Conservation (phyloP, 1,284 basidiomycete species). For the Mycena sp. region DNA sequence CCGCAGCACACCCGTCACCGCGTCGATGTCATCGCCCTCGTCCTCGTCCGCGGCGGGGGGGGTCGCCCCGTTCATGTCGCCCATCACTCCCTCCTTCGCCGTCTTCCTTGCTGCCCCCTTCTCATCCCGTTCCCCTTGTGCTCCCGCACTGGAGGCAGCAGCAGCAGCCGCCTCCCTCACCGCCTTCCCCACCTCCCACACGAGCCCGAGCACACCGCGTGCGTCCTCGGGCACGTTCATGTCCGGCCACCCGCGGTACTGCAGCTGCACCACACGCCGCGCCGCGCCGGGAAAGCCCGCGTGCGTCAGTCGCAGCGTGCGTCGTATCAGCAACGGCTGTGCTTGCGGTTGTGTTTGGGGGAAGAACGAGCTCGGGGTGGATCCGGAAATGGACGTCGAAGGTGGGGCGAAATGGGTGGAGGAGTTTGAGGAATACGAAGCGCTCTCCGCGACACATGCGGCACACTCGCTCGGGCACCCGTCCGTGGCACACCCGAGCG, state of each 20-base stretch:
- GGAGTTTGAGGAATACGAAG: not conserved
- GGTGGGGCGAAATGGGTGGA: too few species aligned
- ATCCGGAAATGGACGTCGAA: too few species aligned
- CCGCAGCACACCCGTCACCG: slow-evolving; percentile 58
- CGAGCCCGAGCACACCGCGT: slow-evolving; percentile 74
- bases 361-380: slow-evolving; percentile 31
- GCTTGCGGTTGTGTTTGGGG: slow-evolving; percentile 28
- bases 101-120: slow-evolving; percentile 23
- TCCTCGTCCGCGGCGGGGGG: slow-evolving; percentile 11
- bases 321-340: slow-evolving; percentile 58
- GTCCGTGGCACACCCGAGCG: slow-evolving; percentile 68
- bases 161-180: slow-evolving; percentile 53
- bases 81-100: not conserved
- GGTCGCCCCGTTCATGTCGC: not conserved
- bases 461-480: slow-evolving; percentile 36
- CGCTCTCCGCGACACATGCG: slow-evolving; percentile 29
- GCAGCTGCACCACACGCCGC: slow-evolving; percentile 79
- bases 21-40: slow-evolving; percentile 45
- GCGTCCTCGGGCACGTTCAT: slow-evolving; percentile 92
- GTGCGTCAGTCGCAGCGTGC: slow-evolving; percentile 78
- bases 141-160: too few species aligned
- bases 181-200: slow-evolving; percentile 69
- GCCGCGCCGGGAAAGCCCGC: slow-evolving; percentile 63
- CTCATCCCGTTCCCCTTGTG: too few species aligned
- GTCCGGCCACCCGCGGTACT: slow-evolving; percentile 94